A percentile compares a stretch with the other conserved stretches of the same genome.
phyloP scores from a whole-genome alignment of 768 basidiomycete genomes.

The Lenzites betulinus region DNA sequence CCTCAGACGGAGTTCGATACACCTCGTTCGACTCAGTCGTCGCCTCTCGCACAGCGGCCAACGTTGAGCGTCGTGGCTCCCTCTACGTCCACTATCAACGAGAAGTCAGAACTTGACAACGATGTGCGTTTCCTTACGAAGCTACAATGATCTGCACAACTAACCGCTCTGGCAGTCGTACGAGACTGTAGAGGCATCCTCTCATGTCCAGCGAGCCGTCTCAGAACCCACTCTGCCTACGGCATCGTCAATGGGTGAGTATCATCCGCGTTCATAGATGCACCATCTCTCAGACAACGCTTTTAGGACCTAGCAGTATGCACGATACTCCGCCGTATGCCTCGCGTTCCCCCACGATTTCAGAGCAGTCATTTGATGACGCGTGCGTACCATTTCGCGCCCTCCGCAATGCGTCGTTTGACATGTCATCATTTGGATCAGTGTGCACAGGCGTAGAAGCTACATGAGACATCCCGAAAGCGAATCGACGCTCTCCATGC shows the following conservation, averaged over 20 bases:
- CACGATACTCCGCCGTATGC: background rate
- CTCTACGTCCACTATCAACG: background rate
- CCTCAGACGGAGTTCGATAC: background rate
- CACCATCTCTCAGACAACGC: background rate
- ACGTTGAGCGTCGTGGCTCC: background rate
- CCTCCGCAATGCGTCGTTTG: no score
- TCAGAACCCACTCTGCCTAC: constrained; percentile 21
- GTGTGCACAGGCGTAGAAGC: background rate
- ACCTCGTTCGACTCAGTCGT: constrained; percentile 11
- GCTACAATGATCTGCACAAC: no score
- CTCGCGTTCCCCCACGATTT: constrained; percentile 15
- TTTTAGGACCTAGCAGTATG: constrained; percentile 3
- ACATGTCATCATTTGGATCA: background rate
- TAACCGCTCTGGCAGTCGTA: constrained; percentile 2
- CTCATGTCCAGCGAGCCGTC: constrained; percentile 14
- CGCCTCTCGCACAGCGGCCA: constrained; percentile 8
- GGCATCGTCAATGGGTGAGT: constrained; percentile 11
- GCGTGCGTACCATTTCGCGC: background rate
- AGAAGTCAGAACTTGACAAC: constrained; percentile 3
- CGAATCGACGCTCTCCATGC: constrained; percentile 16
- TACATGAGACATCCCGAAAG: constrained; percentile 6
- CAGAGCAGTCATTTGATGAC: constrained; percentile 15
- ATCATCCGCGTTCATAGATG: background rate
- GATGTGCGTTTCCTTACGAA: background rate
- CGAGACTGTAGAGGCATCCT: constrained; percentile 16